phyloP scores from a whole-genome alignment of 192 early-diverging fungal genomes.

The Rhizophagus clarus region DNA sequence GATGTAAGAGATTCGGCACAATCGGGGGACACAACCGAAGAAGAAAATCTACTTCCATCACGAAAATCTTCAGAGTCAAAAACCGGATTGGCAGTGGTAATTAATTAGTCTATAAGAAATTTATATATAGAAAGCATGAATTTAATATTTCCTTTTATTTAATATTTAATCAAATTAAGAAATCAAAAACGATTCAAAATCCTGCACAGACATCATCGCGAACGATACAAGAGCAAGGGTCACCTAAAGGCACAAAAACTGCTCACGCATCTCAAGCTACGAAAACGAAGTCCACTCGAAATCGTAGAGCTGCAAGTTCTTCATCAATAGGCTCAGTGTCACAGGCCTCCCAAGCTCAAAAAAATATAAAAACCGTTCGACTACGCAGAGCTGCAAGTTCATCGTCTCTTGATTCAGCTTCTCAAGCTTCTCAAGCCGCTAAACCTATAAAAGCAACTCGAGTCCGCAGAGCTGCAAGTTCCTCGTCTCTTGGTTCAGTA shows the following conservation, averaged over 20 bases:
- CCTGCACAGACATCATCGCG: background rate
- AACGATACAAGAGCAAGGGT: background rate
- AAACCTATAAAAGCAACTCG: background rate
- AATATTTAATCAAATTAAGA: background rate
- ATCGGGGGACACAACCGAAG: background rate
- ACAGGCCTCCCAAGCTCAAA: background rate
- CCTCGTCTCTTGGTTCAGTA: background rate
- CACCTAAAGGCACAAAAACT: background rate
- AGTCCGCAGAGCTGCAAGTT: constrained; percentile 10
- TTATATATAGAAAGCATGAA: background rate
- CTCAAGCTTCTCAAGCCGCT: background rate
- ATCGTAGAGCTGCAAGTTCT: background rate
- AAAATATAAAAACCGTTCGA: background rate
- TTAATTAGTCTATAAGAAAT: background rate
- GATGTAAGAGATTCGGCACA: background rate
- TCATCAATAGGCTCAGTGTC: background rate
- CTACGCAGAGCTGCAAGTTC: background rate
- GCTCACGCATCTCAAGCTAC: background rate
- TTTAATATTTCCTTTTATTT: background rate
- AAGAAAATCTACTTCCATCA: background rate
- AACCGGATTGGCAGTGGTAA: background rate
- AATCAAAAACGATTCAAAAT: background rate
- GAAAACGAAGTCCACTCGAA: background rate
- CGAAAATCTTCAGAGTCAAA: background rate
- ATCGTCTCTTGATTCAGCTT: background rate